Conservation (phyloP, 2,329 filamentous ascomycete species). For the Rosellinia necatrix region DNA sequence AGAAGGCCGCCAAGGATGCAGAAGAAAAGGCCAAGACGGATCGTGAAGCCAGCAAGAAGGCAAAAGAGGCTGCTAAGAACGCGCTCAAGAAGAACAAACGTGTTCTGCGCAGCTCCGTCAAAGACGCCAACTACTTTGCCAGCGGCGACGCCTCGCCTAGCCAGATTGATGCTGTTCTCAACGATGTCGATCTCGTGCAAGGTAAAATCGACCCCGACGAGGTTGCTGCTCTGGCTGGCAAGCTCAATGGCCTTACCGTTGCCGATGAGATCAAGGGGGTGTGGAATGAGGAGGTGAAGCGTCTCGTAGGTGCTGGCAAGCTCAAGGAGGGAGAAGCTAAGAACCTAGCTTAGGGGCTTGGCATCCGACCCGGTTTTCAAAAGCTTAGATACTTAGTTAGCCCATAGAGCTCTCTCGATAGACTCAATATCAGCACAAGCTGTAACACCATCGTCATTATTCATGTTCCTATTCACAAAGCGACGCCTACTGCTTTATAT, state of each 20-base stretch:
- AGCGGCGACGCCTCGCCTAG: slow-evolving; percentile 71
- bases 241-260: slow-evolving; percentile 79
- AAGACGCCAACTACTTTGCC: slow-evolving; percentile 97
- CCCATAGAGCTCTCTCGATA: slow-evolving; percentile 2
- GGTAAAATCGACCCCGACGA: slow-evolving; percentile 89
- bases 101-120: slow-evolving; percentile 88
- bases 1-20: slow-evolving; percentile 77
- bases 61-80: slow-evolving; percentile 98
- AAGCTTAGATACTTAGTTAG: no score
- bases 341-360: slow-evolving; percentile 33
- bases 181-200: slow-evolving; percentile 85
- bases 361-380: not conserved
- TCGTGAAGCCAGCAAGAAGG: slow-evolving; percentile 87
- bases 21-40: slow-evolving; percentile 86
- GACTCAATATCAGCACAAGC: slow-evolving; percentile 2
- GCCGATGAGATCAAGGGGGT: slow-evolving; percentile 83
- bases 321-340: slow-evolving; percentile 83
- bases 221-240: slow-evolving; percentile 79
- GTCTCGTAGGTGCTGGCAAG: slow-evolving; percentile 81
- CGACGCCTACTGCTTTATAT: no score
- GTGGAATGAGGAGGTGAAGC: slow-evolving; percentile 78
- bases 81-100: slow-evolving; percentile 99
- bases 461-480: no score
- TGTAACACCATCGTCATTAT: not conserved
- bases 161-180: slow-evolving; percentile 81